Percentiles rank a stretch among this genome's conserved stretches.
Evolutionary conservation across 2,329 filamentous ascomycete genomes (phyloP).

Genomic region (Scytalidium sp.): DNA sequence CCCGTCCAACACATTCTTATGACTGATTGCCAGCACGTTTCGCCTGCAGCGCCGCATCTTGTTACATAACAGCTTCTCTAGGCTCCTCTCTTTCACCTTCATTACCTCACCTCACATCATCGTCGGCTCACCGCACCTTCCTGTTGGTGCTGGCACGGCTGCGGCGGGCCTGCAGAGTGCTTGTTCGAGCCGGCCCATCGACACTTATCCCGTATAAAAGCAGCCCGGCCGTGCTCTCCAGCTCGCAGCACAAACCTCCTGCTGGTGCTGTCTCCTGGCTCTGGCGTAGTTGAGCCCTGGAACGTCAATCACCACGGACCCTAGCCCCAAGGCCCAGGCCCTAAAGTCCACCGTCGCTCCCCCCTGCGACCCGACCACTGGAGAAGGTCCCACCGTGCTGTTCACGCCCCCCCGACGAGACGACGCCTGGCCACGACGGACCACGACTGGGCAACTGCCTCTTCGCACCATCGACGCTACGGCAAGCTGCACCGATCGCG

Average conservation of each 20-base stretch:
- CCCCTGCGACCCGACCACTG: too few relatives aligned
- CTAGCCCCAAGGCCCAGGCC: too few relatives aligned
- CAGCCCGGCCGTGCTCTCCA: neutral
- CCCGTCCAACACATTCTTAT: neutral
- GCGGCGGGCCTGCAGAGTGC: neutral
- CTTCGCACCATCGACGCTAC: too few relatives aligned
- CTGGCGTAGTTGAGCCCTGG: too few relatives aligned
- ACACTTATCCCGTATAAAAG: neutral
- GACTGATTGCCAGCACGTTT: neutral
- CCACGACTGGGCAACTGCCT: too few relatives aligned
- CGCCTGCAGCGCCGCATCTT: neutral
- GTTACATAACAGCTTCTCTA: neutral
- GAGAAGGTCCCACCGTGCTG: too few relatives aligned
- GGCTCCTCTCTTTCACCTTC: neutral
- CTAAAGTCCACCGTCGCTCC: too few relatives aligned
- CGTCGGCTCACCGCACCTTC: neutral
- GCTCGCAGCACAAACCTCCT: neutral
- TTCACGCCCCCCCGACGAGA: too few relatives aligned
- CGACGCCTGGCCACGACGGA: too few relatives aligned
- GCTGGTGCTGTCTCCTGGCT: too few relatives aligned
- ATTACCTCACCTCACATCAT: neutral
- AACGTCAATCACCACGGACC: too few relatives aligned
- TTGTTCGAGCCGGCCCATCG: neutral
- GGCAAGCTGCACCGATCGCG: too few relatives aligned
- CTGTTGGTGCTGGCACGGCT: neutral